phyloP scores from a whole-genome alignment of 2,329 filamentous ascomycete species.

The Cladophialophora yegresii region DNA sequence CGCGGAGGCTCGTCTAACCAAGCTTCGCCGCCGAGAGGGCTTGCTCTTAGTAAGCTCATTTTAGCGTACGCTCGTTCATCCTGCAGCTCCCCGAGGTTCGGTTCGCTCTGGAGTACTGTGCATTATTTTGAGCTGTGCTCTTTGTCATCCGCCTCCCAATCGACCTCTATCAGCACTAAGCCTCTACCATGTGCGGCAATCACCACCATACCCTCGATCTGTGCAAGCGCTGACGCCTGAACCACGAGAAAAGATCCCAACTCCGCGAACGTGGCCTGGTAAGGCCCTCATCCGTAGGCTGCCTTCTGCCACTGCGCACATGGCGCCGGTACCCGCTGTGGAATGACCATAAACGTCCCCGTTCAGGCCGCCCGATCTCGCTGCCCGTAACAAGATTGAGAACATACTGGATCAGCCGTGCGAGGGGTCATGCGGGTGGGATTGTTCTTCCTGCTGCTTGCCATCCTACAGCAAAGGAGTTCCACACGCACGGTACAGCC shows the following conservation, averaged over 20 bases:
- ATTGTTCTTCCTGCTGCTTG: not conserved
- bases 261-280: not conserved
- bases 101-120: no score
- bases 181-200: constrained; percentile 11
- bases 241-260: not conserved
- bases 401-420: not conserved
- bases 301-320: not conserved
- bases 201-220: constrained; percentile 17
- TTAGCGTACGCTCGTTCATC: not conserved
- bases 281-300: not conserved
- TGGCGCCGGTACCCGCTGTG: not conserved
- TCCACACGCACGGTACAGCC: not conserved
- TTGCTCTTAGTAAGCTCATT: constrained; percentile 7
- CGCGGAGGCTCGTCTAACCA: not conserved
- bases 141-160: constrained; percentile 14
- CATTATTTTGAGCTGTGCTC: constrained; percentile 8
- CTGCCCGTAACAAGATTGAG: constrained; percentile 14
- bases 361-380: not conserved
- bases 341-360: not conserved
- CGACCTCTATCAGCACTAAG: constrained; percentile 14
- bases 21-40: not conserved
- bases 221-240: constrained; percentile 17
- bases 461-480: no score
- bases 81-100: not conserved
- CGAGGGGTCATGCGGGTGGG: constrained; percentile 3